These are phyloP conservation scores for Metschnikowia aberdeeniae DNA, from an alignment of 805 yeast species.

Conservation along the genomic window DNA sequence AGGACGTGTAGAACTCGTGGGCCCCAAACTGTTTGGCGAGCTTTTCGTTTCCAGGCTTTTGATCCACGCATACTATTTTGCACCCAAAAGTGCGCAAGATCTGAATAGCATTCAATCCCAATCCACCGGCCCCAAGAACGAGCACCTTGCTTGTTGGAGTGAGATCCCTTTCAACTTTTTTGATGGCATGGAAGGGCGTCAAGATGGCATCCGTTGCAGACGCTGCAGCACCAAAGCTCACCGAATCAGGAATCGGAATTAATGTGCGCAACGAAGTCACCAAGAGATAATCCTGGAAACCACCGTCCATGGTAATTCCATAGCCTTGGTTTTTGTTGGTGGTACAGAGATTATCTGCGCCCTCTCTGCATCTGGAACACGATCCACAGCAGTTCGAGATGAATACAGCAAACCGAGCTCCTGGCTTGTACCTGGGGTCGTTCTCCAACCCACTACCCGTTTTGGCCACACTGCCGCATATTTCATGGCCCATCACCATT, in stretches of 20 bases:
- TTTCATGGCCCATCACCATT: conserved; percentile 45
- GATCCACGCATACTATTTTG: conserved; percentile 32
- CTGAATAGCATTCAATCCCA: conserved; percentile 43
- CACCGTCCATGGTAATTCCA: conserved; percentile 39
- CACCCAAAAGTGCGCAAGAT: conserved; percentile 31
- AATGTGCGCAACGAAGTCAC: conserved; percentile 32
- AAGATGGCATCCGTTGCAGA: conserved; percentile 40
- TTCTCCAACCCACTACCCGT: conserved; percentile 26
- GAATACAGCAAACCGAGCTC: conserved; percentile 28
- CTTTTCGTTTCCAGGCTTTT: conserved; percentile 13
- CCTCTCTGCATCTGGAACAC: conserved; percentile 32
- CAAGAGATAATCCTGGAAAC: conserved; percentile 38
- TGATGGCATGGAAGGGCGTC: conserved; percentile 42
- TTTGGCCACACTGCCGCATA: conserved; percentile 35
- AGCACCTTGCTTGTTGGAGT: conserved; percentile 35
- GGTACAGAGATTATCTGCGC: conserved; percentile 31
- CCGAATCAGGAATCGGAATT: conserved; percentile 38
- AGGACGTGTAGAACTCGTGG: conserved; percentile 34
- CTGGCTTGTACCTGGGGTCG: conserved; percentile 23
- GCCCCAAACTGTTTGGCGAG: conserved; percentile 38
- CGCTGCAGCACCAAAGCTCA: conserved; percentile 37
- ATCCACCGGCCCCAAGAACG: conserved; percentile 40
- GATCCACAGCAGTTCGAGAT: conserved; percentile 33
- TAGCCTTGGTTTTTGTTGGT: conserved; percentile 20
- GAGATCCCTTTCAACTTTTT: conserved; percentile 27